Percentiles rank a stretch among this genome's conserved stretches.
These are phyloP conservation scores for Capsicum pubescens DNA, from an alignment of 257 asterid species.

Conservation along the genomic window DNA sequence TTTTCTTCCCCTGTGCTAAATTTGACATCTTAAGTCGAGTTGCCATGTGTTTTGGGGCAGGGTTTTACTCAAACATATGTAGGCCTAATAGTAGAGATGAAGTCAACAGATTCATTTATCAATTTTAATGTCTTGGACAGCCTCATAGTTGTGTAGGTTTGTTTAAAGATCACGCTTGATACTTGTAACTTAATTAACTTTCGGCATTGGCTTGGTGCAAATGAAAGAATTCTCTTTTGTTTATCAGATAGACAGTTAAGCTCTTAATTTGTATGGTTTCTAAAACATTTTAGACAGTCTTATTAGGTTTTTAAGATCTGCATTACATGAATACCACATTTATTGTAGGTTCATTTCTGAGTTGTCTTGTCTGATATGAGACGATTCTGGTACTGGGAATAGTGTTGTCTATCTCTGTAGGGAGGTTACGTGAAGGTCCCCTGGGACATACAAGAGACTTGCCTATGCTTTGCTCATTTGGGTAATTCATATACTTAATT, in stretches of 20 bases:
- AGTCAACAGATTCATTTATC: background rate
- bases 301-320: background rate
- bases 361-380: background rate
- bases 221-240: constrained; percentile 1
- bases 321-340: background rate
- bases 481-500: background rate
- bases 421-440: background rate
- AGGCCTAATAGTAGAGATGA: background rate
- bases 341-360: background rate
- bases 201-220: background rate
- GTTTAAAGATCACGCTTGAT: background rate
- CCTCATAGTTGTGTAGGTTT: background rate
- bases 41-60: background rate
- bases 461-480: background rate
- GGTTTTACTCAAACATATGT: background rate
- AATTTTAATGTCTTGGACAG: background rate
- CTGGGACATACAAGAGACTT: background rate
- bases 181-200: background rate
- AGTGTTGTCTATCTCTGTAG: background rate
- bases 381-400: constrained; percentile 13
- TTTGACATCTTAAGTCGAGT: background rate
- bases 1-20: background rate
- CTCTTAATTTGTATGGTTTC: constrained; percentile 7
- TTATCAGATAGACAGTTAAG: background rate
- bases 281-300: background rate